Base-by-base conservation (phyloP, 192 early-diverging fungal genomes). In the Chytriomyces sp. region DNA sequence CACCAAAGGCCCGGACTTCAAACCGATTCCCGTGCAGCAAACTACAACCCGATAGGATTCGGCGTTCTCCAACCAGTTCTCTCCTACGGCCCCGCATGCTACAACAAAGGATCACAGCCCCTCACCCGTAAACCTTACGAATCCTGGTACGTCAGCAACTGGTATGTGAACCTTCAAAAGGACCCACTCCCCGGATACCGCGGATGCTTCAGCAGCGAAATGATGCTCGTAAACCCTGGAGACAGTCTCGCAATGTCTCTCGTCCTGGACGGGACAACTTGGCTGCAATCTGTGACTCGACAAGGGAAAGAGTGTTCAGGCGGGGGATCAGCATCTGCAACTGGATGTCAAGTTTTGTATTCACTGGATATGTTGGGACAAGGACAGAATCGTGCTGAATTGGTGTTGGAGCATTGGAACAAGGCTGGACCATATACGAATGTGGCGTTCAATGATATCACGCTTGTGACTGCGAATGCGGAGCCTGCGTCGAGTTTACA, bases 31-130 rank as follows among this genome's bases (percentile, higher is more conserved):
- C n/a, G 50, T 10, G 69, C 69, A 5, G 59, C 69, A 0, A 59
- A 59, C 50, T 71, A 71, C 35, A 43, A 48, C 26, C 69, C 69
- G 7, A 59, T 71, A 2, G 69, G 69, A 50, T 71, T 57, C 47
- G 69, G 69, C 5, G 47, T 46, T 13, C 18, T 68, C 9, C 47
- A 68, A 26, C 11, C 26, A 3, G 62, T 18, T 3, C 47, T 68
- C 1, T 43, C 47, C 0, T 16, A 46, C 26, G 47, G 62, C 13
- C 62, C 62, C 4, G 62, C 62, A 11, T 64, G 62, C 23, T 35
- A 64, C 62, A 64, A 64, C 5, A 35, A 28, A 35, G 62, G 62
- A 2, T 28, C 62, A 11, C 62, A 20, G 23, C 62, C 62, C 23
- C 62, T 64, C 10, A 35, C 35, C 23, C 23, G 23, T 7, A 16